Percentiles rank a stretch among this genome's conserved stretches.
phyloP scores from a whole-genome alignment of 805 yeast species.

The Teunomyces barrocoloradensis region DNA sequence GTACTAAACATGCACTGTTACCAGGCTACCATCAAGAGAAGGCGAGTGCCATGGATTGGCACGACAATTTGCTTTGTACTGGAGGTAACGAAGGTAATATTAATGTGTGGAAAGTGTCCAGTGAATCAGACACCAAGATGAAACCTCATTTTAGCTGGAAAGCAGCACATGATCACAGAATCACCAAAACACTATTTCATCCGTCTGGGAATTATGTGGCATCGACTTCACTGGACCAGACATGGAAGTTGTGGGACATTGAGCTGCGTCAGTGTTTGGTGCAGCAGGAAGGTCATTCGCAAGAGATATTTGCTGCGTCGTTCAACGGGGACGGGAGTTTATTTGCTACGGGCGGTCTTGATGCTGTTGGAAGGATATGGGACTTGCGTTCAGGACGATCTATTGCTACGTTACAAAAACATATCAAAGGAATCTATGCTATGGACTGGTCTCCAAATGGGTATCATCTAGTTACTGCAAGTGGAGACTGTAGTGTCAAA shows the following conservation, averaged over 20 bases:
- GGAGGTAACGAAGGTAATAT: slow-evolving; percentile 42
- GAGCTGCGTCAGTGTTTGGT: slow-evolving; percentile 38
- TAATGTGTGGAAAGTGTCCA: slow-evolving; percentile 26
- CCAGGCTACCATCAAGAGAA: slow-evolving; percentile 59
- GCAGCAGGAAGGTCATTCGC: slow-evolving; percentile 84
- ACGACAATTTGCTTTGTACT: slow-evolving; percentile 28
- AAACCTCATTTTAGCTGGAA: slow-evolving; percentile 18
- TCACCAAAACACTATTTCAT: slow-evolving; percentile 61
- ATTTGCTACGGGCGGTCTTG: slow-evolving; percentile 74
- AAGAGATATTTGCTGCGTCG: slow-evolving; percentile 59
- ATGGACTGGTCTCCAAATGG: slow-evolving; percentile 79
- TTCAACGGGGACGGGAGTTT: slow-evolving; percentile 79
- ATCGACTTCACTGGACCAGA: slow-evolving; percentile 76
- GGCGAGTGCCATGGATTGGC: slow-evolving; percentile 71
- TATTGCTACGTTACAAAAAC: slow-evolving; percentile 59
- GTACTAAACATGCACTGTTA: slow-evolving; percentile 19
- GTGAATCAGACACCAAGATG: slow-evolving; percentile 6
- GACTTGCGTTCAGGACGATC: slow-evolving; percentile 78
- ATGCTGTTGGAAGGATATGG: slow-evolving; percentile 74
- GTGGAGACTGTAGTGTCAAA: slow-evolving; percentile 76
- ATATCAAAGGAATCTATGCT: slow-evolving; percentile 67
- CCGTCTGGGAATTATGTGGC: slow-evolving; percentile 58
- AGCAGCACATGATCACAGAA: slow-evolving; percentile 46
- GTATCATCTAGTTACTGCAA: slow-evolving; percentile 71
- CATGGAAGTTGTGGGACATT: slow-evolving; percentile 89